phyloP scores from a whole-genome alignment of 2,329 filamentous ascomycete genomes.

The Aspergillus intermedius region DNA sequence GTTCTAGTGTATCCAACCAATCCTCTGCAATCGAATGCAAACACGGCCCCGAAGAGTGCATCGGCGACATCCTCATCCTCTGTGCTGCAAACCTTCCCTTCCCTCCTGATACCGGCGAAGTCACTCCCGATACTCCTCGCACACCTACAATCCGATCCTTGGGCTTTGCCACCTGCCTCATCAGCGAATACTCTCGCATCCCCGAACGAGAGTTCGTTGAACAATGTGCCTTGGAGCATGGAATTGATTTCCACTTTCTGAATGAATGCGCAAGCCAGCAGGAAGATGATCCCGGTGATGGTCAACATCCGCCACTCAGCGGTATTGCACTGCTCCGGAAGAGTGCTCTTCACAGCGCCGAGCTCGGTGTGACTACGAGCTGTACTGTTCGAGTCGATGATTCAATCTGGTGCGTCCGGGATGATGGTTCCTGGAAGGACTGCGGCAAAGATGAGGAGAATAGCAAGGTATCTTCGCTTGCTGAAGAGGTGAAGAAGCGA shows the following conservation, averaged over 20 bases:
- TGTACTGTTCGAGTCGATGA: conserved; percentile 75
- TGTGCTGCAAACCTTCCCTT: conserved; percentile 68
- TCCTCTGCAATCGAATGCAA: conserved; percentile 81
- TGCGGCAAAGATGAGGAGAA: conserved; percentile 61
- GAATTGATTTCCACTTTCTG: conserved; percentile 71
- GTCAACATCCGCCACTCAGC: conserved; percentile 51
- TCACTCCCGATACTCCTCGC: conserved; percentile 53
- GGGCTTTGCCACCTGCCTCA: conserved; percentile 88
- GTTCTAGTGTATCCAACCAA: conserved; percentile 53
- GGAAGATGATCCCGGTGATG: conserved; percentile 57
- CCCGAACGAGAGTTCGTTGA: conserved; percentile 72
- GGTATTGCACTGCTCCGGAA: conserved; percentile 40
- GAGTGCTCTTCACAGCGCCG: conserved; percentile 46
- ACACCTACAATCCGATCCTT: conserved; percentile 70
- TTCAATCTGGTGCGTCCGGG: conserved; percentile 75
- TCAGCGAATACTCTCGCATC: conserved; percentile 67
- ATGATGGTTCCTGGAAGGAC: conserved; percentile 70
- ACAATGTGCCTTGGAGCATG: conserved; percentile 85
- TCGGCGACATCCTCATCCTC: conserved; percentile 91
- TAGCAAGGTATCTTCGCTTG: conserved; percentile 53
- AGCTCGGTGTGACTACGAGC: conserved; percentile 62
- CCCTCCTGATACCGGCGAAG: conserved; percentile 17
- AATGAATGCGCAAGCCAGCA: conserved; percentile 77
- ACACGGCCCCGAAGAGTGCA: conserved; percentile 83
- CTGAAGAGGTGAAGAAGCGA: conserved; percentile 68